These are phyloP conservation scores for Kwoniella botswanensis DNA, from an alignment of 768 basidiomycete genomes.

Conservation along the genomic window DNA sequence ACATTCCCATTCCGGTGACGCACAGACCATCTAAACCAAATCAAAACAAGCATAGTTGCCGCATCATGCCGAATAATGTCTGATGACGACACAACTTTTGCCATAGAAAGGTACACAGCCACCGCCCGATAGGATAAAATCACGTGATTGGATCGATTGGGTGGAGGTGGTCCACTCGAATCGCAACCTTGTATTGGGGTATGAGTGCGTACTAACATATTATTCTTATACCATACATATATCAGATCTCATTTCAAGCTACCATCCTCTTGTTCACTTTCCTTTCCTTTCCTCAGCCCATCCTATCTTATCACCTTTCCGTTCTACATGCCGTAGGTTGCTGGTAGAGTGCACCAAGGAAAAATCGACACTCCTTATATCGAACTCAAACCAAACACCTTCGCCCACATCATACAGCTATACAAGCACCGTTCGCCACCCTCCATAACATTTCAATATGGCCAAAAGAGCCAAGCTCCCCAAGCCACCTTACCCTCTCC, in stretches of 20 bases:
- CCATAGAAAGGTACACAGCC: not conserved
- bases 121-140: not conserved
- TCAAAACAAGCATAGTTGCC: no score
- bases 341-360: no score
- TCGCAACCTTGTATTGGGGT: constrained; percentile 2
- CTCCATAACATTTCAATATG: not conserved
- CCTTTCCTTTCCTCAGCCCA: not conserved
- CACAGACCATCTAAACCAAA: no score
- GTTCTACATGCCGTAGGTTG: no score
- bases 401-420: not conserved
- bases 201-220: not conserved
- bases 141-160: not conserved
- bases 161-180: constrained; percentile 4
- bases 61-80: no score
- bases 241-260: not conserved
- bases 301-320: no score
- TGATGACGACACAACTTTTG: no score
- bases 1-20: no score
- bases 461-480: not conserved
- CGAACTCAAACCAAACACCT: not conserved
- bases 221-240: not conserved
- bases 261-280: not conserved
- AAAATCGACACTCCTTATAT: no score
- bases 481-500: not conserved
- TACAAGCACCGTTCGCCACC: not conserved